Evolutionary conservation across 2,329 filamentous ascomycete genomes (phyloP).

Genomic region (Pseudogymnoascus sp.): DNA sequence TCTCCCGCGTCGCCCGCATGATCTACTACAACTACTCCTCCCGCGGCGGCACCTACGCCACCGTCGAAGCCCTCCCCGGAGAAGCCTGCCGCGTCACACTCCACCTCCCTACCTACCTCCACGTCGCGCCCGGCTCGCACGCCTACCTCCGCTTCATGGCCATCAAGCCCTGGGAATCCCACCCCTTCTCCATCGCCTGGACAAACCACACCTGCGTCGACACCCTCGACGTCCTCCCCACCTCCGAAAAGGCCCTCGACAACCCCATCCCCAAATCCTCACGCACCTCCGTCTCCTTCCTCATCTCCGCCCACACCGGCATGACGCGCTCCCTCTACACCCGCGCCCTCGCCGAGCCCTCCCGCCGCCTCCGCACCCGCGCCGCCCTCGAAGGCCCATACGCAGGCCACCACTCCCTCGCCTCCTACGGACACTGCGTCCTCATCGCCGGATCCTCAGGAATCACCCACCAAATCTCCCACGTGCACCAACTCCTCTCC

Average conservation of each 20-base stretch:
- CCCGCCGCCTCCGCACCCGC: slow-evolving; percentile 35
- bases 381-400: slow-evolving; percentile 89
- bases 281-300: slow-evolving; percentile 55
- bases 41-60: slow-evolving; percentile 52
- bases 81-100: slow-evolving; percentile 65
- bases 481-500: slow-evolving; percentile 67
- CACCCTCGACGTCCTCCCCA: slow-evolving; percentile 29
- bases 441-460: slow-evolving; percentile 89
- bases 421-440: slow-evolving; percentile 86
- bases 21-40: slow-evolving; percentile 54
- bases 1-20: slow-evolving; percentile 54
- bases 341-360: slow-evolving; percentile 43
- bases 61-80: slow-evolving; percentile 60
- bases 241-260: slow-evolving; percentile 32
- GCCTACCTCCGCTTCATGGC: slow-evolving; percentile 65
- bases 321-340: slow-evolving; percentile 78
- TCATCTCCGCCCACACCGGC: slow-evolving; percentile 81
- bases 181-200: slow-evolving; percentile 76
- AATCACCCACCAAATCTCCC: slow-evolving; percentile 91
- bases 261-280: slow-evolving; percentile 14
- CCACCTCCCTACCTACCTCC: slow-evolving; percentile 57
- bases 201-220: slow-evolving; percentile 46
- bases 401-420: slow-evolving; percentile 70
- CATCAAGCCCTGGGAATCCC: slow-evolving; percentile 62
- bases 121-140: slow-evolving; percentile 63